Conservation (phyloP, 305 asterid genomes). For the Withania somnifera region DNA sequence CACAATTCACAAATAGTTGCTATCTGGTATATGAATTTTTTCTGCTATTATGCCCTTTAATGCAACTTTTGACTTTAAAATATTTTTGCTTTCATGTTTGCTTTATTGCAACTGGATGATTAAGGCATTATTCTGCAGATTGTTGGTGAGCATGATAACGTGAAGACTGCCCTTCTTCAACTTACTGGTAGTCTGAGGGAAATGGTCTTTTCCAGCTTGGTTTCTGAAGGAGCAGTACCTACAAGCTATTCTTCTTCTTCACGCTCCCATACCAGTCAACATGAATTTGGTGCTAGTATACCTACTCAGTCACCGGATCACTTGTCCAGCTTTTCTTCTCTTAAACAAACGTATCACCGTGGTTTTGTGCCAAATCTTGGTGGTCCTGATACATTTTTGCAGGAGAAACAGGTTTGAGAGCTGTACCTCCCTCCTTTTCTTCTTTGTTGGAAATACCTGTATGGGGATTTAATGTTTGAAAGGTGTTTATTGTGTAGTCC, state of each 20-base stretch:
- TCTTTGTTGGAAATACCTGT: background rate
- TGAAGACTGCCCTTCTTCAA: conserved; percentile 43
- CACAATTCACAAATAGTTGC: background rate
- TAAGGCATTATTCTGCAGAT: conserved; percentile 24
- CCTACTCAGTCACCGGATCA: conserved; percentile 8
- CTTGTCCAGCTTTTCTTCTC: conserved; percentile 18
- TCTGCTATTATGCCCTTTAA: background rate
- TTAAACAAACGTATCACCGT: conserved; percentile 23
- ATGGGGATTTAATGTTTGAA: background rate
- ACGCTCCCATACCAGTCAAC: conserved; percentile 14
- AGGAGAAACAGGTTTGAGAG: conserved; percentile 15
- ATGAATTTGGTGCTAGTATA: conserved; percentile 9
- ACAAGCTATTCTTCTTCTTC: conserved; percentile 8
- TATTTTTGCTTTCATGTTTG: background rate
- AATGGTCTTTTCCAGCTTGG: conserved; percentile 20
- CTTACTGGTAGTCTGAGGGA: conserved; percentile 45
- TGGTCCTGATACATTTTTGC: conserved; percentile 13
- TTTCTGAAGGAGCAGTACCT: conserved; percentile 19
- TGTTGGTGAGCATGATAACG: conserved; percentile 39
- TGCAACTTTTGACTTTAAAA: background rate
- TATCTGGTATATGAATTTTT: background rate
- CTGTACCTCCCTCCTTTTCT: background rate
- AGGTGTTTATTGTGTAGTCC: background rate
- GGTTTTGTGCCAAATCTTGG: conserved; percentile 20
- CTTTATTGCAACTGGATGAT: conserved; percentile 3